These are phyloP conservation scores for Silene latifolia DNA, from an alignment of 148 eudicot genomes.

Conservation along the genomic window DNA sequence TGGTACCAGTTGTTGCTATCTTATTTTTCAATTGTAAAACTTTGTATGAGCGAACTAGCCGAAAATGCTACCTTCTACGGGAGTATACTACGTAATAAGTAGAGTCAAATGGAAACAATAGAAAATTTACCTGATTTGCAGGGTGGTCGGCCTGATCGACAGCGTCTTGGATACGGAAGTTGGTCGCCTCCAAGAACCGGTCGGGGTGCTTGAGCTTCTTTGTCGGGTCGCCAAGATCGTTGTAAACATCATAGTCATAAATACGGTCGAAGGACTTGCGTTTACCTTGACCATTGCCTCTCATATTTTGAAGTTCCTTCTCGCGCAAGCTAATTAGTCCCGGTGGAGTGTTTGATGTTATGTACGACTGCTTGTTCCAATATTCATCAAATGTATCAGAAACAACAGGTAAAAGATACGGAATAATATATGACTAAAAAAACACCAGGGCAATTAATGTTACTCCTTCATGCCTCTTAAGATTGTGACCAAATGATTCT, in stretches of 20 bases:
- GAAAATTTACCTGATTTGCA: conserved; percentile 29
- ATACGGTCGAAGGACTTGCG: conserved; percentile 36
- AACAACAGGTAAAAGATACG: no score
- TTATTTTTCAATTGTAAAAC: no score
- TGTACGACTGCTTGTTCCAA: conserved; percentile 20
- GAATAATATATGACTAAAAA: no score
- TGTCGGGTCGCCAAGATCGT: conserved; percentile 29
- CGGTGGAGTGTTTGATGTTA: conserved; percentile 42
- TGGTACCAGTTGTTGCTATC: no score
- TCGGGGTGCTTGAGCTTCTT: conserved; percentile 37
- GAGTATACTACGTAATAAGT: not conserved
- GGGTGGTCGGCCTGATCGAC: conserved; percentile 46
- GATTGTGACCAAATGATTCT: no score
- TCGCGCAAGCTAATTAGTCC: conserved; percentile 12
- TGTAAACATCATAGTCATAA: conserved; percentile 52
- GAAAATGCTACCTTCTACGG: no score
- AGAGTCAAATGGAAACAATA: not conserved
- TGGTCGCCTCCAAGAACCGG: conserved; percentile 44
- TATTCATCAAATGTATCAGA: not conserved
- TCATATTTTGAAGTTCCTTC: not conserved
- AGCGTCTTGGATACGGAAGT: conserved; percentile 57
- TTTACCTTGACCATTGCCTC: conserved; percentile 39
- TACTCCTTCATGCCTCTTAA: no score
- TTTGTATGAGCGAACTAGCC: no score
- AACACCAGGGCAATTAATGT: no score